Percentiles rank a stretch among this genome's conserved stretches.
phyloP scores from a whole-genome alignment of 345 rosid genomes.

The Excoecaria cochinchinensis region DNA sequence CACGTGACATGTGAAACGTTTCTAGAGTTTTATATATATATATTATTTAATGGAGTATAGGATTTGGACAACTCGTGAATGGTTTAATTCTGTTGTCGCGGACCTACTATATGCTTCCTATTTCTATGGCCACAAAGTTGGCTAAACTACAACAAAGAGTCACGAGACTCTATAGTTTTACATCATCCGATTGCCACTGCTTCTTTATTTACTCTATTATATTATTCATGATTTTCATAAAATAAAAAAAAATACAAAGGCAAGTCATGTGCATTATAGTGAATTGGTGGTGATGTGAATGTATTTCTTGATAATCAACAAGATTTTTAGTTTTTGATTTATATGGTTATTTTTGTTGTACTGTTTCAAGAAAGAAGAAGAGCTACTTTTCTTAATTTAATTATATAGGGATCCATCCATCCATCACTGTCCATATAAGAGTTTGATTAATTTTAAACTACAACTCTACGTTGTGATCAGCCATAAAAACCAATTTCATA shows the following conservation, averaged over 20 bases:
- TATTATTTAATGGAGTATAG: neutral
- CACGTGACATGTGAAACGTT: too few species aligned
- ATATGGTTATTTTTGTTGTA: too few species aligned
- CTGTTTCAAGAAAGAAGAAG: too few species aligned
- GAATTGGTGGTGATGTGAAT: slow-evolving; percentile 4
- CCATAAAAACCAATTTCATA: neutral
- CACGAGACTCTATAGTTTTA: slow-evolving; percentile 49
- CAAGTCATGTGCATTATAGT: neutral
- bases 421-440: too few species aligned
- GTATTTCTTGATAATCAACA: too few species aligned
- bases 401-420: too few species aligned
- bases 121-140: slow-evolving; percentile 43
- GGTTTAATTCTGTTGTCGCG: slow-evolving; percentile 39
- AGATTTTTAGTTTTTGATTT: too few species aligned
- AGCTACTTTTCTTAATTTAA: too few species aligned
- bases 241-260: slow-evolving; percentile 1
- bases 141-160: slow-evolving; percentile 68
- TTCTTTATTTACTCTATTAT: neutral
- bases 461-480: too few species aligned
- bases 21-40: neutral
- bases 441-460: too few species aligned
- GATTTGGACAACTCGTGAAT: slow-evolving; percentile 46
- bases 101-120: slow-evolving; percentile 25
- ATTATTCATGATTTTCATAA: neutral
- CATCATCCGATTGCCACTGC: slow-evolving; percentile 15